Conservation (phyloP, 495 filamentous ascomycete species). For the Pyrenopolyporus hunteri region DNA sequence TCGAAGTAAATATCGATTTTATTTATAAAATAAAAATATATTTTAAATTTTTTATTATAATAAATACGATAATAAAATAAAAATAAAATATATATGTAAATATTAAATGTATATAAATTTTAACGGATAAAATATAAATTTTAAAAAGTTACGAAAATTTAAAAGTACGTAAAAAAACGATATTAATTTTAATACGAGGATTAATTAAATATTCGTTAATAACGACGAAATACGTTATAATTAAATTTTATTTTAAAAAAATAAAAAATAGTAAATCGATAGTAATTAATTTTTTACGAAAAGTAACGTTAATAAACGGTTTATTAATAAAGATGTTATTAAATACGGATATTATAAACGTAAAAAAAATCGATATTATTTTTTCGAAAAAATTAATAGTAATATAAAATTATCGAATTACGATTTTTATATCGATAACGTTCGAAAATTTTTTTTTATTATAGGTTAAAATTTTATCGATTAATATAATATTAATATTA, state of each 20-base stretch:
- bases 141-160: neutral
- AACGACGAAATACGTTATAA: neutral
- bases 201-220: neutral
- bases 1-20: neutral
- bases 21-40: neutral
- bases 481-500: conserved; percentile 1
- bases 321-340: neutral
- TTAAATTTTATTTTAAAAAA: conserved; percentile 4
- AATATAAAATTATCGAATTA: neutral
- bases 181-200: neutral
- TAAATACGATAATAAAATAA: neutral
- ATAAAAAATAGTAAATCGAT: conserved; percentile 1
- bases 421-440: neutral
- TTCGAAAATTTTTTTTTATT: neutral
- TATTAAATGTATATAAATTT: neutral
- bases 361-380: conserved; percentile 3
- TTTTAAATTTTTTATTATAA: conserved; percentile 1
- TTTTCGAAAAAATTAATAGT: neutral
- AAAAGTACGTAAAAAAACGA: neutral
- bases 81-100: neutral
- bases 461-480: neutral
- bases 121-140: neutral
- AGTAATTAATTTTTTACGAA: neutral
- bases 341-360: neutral
- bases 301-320: neutral